Evolutionary conservation across 1,284 basidiomycete genomes (phyloP).

Genomic region (Cryptococcus sp.): DNA sequence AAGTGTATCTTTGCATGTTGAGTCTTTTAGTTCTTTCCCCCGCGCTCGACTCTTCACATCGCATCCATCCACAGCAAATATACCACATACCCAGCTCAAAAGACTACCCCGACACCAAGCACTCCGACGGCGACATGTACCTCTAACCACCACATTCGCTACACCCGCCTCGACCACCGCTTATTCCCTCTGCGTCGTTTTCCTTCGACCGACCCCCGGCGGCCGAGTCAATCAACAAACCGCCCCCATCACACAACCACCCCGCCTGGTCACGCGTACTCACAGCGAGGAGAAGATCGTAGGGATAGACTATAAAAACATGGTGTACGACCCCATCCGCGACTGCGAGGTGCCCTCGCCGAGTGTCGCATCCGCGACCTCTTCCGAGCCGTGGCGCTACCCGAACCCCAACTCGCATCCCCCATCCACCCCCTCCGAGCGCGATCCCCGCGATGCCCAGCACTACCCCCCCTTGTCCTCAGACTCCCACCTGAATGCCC

Average conservation of each 20-base stretch:
- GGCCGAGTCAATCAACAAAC: no score
- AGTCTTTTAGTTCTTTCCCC: not conserved
- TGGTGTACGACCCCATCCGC: slow-evolving; percentile 48
- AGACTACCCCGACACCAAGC: not conserved
- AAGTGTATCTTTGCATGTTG: not conserved
- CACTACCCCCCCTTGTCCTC: no score
- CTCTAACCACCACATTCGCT: not conserved
- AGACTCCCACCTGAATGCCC: no score
- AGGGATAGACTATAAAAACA: slow-evolving; percentile 3
- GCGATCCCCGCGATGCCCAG: not conserved
- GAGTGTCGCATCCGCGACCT: slow-evolving; percentile 11
- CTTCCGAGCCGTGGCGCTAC: slow-evolving; percentile 4
- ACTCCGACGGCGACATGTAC: no score
- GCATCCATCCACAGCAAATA: no score
- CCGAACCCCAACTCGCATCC: not conserved
- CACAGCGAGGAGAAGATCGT: no score
- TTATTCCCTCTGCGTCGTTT: not conserved
- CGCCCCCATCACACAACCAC: no score
- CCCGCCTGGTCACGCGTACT: no score
- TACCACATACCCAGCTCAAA: not conserved
- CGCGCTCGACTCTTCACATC: no score
- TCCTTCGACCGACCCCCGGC: no score
- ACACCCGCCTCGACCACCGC: not conserved
- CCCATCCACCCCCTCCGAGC: not conserved
- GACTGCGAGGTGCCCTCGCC: slow-evolving; percentile 46